A percentile compares a stretch with the other conserved stretches of the same genome.
Conservation (phyloP, 768 basidiomycete species). For the Agaricus blazei region DNA sequence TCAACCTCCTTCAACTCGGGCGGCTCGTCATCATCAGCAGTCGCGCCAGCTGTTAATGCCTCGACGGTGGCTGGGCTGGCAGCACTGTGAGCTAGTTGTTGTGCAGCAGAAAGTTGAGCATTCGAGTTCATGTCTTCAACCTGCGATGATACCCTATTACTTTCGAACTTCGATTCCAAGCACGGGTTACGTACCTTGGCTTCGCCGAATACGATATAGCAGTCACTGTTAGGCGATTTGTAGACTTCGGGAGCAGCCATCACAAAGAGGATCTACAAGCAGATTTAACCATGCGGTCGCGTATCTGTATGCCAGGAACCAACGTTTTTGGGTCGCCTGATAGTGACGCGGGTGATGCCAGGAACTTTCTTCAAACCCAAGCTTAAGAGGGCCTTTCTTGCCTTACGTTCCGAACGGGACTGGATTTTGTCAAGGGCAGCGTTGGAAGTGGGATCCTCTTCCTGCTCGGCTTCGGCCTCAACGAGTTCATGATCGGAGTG, state of each 20-base stretch:
- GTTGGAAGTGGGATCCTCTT: slow-evolving; percentile 81
- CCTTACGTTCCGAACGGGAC: slow-evolving; percentile 92
- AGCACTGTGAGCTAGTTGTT: slow-evolving; percentile 63
- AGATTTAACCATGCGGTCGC: slow-evolving; percentile 4
- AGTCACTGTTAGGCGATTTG: slow-evolving; percentile 96
- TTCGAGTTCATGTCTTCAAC: slow-evolving; percentile 86
- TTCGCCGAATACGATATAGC: slow-evolving; percentile 99
- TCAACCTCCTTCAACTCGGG: slow-evolving; percentile 81
- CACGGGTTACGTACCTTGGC: slow-evolving; percentile 57
- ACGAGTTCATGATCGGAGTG: slow-evolving; percentile 65
- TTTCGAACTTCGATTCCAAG: not conserved
- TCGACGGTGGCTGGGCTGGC: slow-evolving; percentile 35
- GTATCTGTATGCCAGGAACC: slow-evolving; percentile 19
- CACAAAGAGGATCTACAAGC: slow-evolving; percentile 76
- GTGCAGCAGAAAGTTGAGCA: slow-evolving; percentile 71
- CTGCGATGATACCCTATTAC: slow-evolving; percentile 25
- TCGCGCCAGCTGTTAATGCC: slow-evolving; percentile 42
- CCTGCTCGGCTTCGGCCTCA: slow-evolving; percentile 51
- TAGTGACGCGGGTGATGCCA: slow-evolving; percentile 90
- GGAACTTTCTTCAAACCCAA: slow-evolving; percentile 92
- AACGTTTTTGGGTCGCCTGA: slow-evolving; percentile 93
- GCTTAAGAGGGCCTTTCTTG: slow-evolving; percentile 86
- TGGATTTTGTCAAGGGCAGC: slow-evolving; percentile 90
- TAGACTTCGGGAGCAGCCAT: slow-evolving; percentile 93
- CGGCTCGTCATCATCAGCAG: slow-evolving; percentile 76